Evolutionary conservation across 129 eudicot genomes (phyloP), one percentile per base, ranked within the genome.

Genomic region (Artemisia tridentata): DNA sequence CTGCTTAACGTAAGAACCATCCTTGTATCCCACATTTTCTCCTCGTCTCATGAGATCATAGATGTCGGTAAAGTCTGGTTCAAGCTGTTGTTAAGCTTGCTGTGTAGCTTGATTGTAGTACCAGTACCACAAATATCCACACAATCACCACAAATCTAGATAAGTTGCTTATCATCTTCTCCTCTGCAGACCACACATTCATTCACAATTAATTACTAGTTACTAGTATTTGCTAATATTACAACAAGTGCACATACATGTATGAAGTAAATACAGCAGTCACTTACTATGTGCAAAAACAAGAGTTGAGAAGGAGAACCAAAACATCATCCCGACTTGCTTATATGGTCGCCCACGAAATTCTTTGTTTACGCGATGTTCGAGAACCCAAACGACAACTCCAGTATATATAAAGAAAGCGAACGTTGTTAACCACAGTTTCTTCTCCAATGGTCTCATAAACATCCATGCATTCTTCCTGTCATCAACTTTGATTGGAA

Each of bases 281-380:
- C 41, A 79, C 86, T 85, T 80, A 85, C 90, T 82, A 59, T 85
- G 84, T n/a, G 90, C 84, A 19, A 82, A 85, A 72, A 82, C 85
- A 15, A 85, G 80, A 2, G 90, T 85, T 49, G 41, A 31, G 41
- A 31, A 31, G 41, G 41, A 31, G 41, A 31, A 31, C 41, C 41
- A 31, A 31, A 31, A 79, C n/a, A 79, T 79, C 78, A 73, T 79
- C 25, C 90, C 90, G 17, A 85, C 72, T 73, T 85, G 90, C 54
- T 82, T 50, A 65, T 57, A 41, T 15, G 80, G 74, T 11, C 76
- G 78, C 1, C 86, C 90, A 65, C 41, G 41, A 31, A 31, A 31
- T 31, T 31, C 41, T 31, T 31, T 31, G 41, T 31, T 31, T 31
- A 31, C 87, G 71, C 81, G 71, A 63, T 82, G 86, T 74, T 85